Conservation (phyloP, 768 basidiomycete species). For the Phlebiopsis flavidoalba region DNA sequence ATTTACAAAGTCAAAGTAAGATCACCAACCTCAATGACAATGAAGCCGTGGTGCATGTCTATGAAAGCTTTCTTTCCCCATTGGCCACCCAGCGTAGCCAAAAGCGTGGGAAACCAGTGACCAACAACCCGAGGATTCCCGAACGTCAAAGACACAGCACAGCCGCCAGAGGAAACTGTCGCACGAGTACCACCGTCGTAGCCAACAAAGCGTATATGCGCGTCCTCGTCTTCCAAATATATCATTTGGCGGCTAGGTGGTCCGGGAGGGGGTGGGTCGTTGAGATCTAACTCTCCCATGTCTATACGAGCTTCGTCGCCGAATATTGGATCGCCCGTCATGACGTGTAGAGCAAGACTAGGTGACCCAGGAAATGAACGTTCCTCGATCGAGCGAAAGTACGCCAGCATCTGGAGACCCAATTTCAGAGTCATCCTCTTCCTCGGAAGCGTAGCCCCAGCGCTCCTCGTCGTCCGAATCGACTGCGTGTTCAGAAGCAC, state of each 20-base stretch:
- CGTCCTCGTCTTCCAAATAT: slow-evolving; percentile 86
- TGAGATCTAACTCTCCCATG: slow-evolving; percentile 62
- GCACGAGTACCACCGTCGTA: slow-evolving; percentile 66
- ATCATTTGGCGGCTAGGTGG: slow-evolving; percentile 84
- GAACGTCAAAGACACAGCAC: slow-evolving; percentile 58
- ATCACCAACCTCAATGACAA: slow-evolving; percentile 82
- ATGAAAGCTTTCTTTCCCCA: slow-evolving; percentile 83
- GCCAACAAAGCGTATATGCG: slow-evolving; percentile 80
- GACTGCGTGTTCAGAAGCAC: slow-evolving; percentile 54
- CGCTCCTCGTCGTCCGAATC: slow-evolving; percentile 61
- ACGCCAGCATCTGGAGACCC: slow-evolving; percentile 39
- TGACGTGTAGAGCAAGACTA: slow-evolving; percentile 54
- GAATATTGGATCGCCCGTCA: slow-evolving; percentile 74
- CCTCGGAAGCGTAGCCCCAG: slow-evolving; percentile 93
- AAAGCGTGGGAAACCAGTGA: slow-evolving; percentile 87
- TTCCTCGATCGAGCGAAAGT: slow-evolving; percentile 41
- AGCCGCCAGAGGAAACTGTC: slow-evolving; percentile 65
- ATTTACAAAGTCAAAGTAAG: background rate
- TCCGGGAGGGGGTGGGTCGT: slow-evolving; percentile 72
- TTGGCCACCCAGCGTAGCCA: slow-evolving; percentile 87
- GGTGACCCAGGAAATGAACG: slow-evolving; percentile 70
- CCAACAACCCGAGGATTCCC: slow-evolving; percentile 76
- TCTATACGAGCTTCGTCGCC: slow-evolving; percentile 82
- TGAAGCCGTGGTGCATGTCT: slow-evolving; percentile 60
- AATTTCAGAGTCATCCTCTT: slow-evolving; percentile 56